Conservation (phyloP, 129 eudicot genomes). For the Centaurea solstitialis region DNA sequence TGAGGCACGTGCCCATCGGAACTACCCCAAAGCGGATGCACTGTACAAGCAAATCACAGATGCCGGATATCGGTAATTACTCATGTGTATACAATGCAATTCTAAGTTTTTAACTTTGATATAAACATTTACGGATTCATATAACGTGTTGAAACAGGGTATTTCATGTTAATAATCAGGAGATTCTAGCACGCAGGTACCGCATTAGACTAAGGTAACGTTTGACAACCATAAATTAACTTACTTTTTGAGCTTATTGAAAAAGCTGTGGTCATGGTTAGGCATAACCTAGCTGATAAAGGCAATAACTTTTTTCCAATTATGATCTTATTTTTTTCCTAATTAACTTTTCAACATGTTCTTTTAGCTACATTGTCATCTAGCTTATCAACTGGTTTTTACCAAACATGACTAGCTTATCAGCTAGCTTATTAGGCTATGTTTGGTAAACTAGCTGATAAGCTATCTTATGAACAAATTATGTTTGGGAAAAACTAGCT, state of each 20-base stretch:
- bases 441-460: too few species aligned
- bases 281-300: neutral
- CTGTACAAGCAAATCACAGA: slow-evolving; percentile 49
- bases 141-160: slow-evolving; percentile 45
- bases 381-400: too few species aligned
- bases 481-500: too few species aligned
- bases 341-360: too few species aligned
- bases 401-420: too few species aligned
- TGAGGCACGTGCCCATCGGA: slow-evolving; percentile 56
- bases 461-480: too few species aligned
- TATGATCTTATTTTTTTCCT: too few species aligned
- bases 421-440: too few species aligned
- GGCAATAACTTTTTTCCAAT: too few species aligned
- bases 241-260: neutral
- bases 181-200: slow-evolving; percentile 72
- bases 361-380: too few species aligned
- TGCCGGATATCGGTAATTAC: slow-evolving; percentile 59
- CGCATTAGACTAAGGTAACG: slow-evolving; percentile 75
- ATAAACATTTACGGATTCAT: neutral
- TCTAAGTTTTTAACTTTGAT: neutral
- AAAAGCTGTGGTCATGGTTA: neutral
- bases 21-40: slow-evolving; percentile 69
- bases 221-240: neutral
- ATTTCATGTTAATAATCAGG: slow-evolving; percentile 49
- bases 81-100: neutral